These are phyloP conservation scores for Bolboschoenus planiculmis DNA, from an alignment of 176 grass and related monocot genomes.

Conservation along the genomic window DNA sequence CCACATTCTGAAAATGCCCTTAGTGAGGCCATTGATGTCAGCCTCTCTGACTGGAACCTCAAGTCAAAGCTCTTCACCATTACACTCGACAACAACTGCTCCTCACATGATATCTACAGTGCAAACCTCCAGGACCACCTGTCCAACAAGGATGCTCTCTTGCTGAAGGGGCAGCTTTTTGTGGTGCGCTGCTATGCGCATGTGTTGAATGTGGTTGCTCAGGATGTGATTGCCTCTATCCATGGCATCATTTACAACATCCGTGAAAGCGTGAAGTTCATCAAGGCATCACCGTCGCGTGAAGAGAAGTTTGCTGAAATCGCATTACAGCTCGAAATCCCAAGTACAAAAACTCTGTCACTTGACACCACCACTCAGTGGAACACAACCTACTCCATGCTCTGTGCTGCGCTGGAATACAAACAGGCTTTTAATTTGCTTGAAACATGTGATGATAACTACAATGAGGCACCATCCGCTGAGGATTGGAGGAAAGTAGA, in stretches of 20 bases:
- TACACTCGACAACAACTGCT: constrained; percentile 36
- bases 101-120: constrained; percentile 48
- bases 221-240: constrained; percentile 40
- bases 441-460: constrained; percentile 35
- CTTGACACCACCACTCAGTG: constrained; percentile 48
- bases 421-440: constrained; percentile 40
- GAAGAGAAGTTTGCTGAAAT: constrained; percentile 41
- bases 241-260: constrained; percentile 40
- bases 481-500: constrained; percentile 49
- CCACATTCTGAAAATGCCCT: constrained; percentile 35
- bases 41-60: constrained; percentile 40
- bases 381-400: constrained; percentile 50
- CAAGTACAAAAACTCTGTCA: constrained; percentile 27
- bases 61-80: constrained; percentile 39
- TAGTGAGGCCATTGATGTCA: constrained; percentile 35
- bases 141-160: constrained; percentile 22
- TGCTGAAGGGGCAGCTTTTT: constrained; percentile 34
- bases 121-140: constrained; percentile 38
- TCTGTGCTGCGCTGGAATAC: constrained; percentile 45
- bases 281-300: constrained; percentile 26
- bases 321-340: constrained; percentile 30
- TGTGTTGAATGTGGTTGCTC: constrained; percentile 36
- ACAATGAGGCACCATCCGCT: constrained; percentile 33
- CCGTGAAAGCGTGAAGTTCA: constrained; percentile 57
- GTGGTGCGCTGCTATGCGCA: constrained; percentile 45